A percentile compares a stretch with the other conserved stretches of the same genome.
These are phyloP conservation scores for Metarhizium album DNA, from an alignment of 2,329 filamentous ascomycete genomes.

Conservation along the genomic window DNA sequence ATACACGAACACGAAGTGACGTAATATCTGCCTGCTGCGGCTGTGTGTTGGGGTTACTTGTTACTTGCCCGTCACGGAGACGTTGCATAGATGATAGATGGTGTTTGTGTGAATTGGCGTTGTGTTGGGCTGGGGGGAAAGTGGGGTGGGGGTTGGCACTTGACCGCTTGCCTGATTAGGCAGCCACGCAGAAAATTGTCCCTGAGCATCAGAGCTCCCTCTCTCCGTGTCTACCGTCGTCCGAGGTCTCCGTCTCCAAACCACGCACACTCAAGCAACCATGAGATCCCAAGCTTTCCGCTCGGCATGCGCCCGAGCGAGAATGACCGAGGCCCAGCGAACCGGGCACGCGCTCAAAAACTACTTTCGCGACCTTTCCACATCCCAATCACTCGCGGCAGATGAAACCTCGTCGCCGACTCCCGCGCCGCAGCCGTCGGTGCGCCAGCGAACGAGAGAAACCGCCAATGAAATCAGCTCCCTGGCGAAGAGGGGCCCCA, in stretches of 20 bases:
- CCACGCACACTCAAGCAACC: constrained; percentile 10
- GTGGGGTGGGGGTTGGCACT: neutral
- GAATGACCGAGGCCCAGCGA: constrained; percentile 23
- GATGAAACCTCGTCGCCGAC: constrained; percentile 14
- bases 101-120: too few species aligned
- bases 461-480: constrained; percentile 24
- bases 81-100: too few species aligned
- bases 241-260: constrained; percentile 1
- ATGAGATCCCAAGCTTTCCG: constrained; percentile 29
- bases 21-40: neutral
- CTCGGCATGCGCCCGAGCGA: constrained; percentile 25
- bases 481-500: constrained; percentile 15
- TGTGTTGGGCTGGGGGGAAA: too few species aligned
- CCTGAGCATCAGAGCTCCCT: constrained; percentile 8
- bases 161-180: neutral
- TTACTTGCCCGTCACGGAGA: too few species aligned
- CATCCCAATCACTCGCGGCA: constrained; percentile 23
- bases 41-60: too few species aligned
- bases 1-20: neutral
- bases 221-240: too few species aligned
- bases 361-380: constrained; percentile 22
- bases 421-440: constrained; percentile 13
- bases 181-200: constrained; percentile 6
- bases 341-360: constrained; percentile 19
- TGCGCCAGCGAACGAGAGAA: constrained; percentile 21